Evolutionary conservation across 1,284 basidiomycete species (phyloP).

Genomic region (Moesziomyces sp.): DNA sequence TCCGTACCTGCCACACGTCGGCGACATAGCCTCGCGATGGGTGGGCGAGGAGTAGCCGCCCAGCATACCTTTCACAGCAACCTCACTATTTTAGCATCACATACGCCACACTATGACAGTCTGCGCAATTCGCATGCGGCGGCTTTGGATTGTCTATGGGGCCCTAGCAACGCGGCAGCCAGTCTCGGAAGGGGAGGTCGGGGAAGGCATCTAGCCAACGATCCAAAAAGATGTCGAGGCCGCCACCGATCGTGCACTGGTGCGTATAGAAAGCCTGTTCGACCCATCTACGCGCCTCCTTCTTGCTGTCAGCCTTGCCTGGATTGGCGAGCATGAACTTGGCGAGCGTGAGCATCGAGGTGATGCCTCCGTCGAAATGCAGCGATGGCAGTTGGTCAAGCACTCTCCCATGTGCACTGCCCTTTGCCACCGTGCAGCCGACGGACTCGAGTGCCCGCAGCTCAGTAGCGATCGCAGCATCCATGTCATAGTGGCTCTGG

Average conservation of each 20-base stretch:
- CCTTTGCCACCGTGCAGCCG: constrained; percentile 25
- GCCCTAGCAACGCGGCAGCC: constrained; percentile 30
- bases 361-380: constrained; percentile 58
- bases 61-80: background rate
- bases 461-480: constrained; percentile 25
- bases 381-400: constrained; percentile 50
- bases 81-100: constrained; percentile 1
- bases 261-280: constrained; percentile 56
- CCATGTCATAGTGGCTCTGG: constrained; percentile 35
- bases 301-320: constrained; percentile 1
- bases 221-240: constrained; percentile 53
- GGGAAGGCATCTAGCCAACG: constrained; percentile 51
- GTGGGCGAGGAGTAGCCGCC: constrained; percentile 44
- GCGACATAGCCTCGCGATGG: constrained; percentile 53
- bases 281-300: constrained; percentile 35
- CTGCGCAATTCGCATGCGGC: background rate
- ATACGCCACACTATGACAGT: background rate
- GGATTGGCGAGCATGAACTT: constrained; percentile 5
- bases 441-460: constrained; percentile 36
- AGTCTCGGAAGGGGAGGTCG: constrained; percentile 31
- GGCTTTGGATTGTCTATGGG: background rate
- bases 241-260: constrained; percentile 61
- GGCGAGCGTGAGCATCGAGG: constrained; percentile 50
- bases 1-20: constrained; percentile 50
- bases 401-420: background rate